Evolutionary conservation across 441 rosid species (phyloP).

Genomic region (Syzygium malaccense): DNA sequence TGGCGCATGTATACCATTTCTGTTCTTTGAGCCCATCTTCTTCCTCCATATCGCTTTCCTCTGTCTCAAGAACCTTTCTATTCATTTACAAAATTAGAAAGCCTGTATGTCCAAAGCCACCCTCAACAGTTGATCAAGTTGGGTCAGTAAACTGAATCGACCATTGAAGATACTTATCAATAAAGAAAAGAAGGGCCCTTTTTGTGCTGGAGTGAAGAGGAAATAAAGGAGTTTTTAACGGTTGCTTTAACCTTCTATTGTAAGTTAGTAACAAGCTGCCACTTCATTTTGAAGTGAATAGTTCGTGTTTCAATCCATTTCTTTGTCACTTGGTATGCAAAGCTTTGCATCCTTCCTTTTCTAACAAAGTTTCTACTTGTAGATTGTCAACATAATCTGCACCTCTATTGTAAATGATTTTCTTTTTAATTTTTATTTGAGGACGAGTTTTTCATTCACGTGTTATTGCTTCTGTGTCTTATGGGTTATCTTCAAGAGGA

Average conservation of each 20-base stretch:
- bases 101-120: neutral
- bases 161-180: neutral
- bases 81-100: neutral
- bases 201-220: neutral
- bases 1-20: neutral
- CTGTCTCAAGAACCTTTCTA: neutral
- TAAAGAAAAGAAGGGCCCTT: neutral
- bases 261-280: neutral
- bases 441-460: neutral
- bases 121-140: neutral
- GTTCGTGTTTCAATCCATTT: neutral
- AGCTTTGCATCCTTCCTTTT: neutral
- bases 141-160: neutral
- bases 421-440: neutral
- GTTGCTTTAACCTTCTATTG: neutral
- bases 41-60: neutral
- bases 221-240: neutral
- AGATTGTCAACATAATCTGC: neutral
- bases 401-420: neutral
- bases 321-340: neutral
- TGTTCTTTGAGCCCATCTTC: neutral
- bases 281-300: neutral
- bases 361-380: neutral
- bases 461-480: neutral
- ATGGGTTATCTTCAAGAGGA: constrained; percentile 30